Percentiles rank a stretch among this genome's conserved stretches.
Evolutionary conservation across 306 rosid genomes (phyloP).

Genomic region (Acacia confusa): DNA sequence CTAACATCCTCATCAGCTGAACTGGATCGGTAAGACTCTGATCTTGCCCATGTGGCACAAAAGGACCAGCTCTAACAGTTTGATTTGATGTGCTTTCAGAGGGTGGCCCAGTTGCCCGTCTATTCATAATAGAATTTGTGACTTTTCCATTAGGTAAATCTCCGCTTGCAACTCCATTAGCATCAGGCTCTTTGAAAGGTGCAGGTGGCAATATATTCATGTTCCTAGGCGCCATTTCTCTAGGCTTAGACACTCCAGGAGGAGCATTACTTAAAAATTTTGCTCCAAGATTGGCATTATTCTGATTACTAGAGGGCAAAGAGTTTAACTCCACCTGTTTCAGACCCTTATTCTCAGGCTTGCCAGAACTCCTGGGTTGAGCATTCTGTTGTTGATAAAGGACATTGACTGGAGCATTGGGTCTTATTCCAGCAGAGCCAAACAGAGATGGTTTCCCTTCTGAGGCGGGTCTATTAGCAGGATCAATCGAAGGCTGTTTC

Average conservation of each 20-base stretch:
- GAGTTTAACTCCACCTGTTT: slow-evolving; percentile 81
- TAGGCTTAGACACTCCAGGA: slow-evolving; percentile 56
- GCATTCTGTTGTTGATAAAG: slow-evolving; percentile 49
- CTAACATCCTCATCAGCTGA: slow-evolving; percentile 73
- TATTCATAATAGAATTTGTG: slow-evolving; percentile 38
- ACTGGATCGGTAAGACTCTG: slow-evolving; percentile 75
- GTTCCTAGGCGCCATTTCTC: slow-evolving; percentile 53
- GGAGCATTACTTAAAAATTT: slow-evolving; percentile 58
- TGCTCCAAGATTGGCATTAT: slow-evolving; percentile 50
- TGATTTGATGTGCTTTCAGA: slow-evolving; percentile 62
- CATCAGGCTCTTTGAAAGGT: slow-evolving; percentile 62
- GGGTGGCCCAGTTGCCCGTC: slow-evolving; percentile 49
- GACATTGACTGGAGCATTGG: slow-evolving; percentile 42
- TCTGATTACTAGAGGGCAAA: slow-evolving; percentile 54
- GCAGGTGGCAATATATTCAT: slow-evolving; percentile 47
- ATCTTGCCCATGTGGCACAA: slow-evolving; percentile 64
- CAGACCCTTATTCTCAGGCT: slow-evolving; percentile 58
- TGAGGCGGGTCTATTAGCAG: slow-evolving; percentile 48
- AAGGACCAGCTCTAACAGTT: slow-evolving; percentile 49
- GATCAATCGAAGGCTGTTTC: slow-evolving; percentile 40
- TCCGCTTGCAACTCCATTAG: slow-evolving; percentile 55
- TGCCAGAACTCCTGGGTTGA: slow-evolving; percentile 47
- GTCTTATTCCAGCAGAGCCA: slow-evolving; percentile 52
- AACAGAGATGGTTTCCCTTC: slow-evolving; percentile 59
- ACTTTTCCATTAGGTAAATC: slow-evolving; percentile 77